These are phyloP conservation scores for Leptographium wingfieldii DNA, from an alignment of 2,329 filamentous ascomycete genomes.

Conservation along the genomic window DNA sequence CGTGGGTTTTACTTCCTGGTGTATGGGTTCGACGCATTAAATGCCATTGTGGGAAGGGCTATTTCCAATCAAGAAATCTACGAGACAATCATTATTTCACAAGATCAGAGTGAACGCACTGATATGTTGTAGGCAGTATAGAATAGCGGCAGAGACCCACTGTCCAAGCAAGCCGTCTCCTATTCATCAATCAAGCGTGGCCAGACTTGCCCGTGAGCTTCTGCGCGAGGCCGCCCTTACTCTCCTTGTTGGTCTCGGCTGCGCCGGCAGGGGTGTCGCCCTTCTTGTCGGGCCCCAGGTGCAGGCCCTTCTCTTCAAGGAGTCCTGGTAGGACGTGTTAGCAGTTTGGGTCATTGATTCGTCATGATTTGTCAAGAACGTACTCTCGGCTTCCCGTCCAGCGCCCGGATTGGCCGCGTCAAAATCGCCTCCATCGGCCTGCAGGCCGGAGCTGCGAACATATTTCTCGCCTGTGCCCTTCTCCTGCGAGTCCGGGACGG, in stretches of 20 bases:
- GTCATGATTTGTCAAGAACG: constrained; percentile 13
- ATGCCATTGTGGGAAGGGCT: not conserved
- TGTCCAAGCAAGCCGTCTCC: not conserved
- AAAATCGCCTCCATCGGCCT: constrained; percentile 55
- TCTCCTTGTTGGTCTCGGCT: not conserved
- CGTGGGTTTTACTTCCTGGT: not conserved
- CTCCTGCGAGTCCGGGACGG: not conserved
- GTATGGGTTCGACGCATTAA: not conserved
- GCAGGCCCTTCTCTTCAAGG: not conserved
- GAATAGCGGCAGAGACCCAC: too few relatives aligned
- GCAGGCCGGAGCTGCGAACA: constrained; percentile 44
- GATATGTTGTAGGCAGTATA: too few relatives aligned
- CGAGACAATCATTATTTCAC: not conserved
- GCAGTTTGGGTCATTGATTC: constrained; percentile 7
- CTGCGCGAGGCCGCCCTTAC: not conserved
- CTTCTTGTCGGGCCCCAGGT: not conserved
- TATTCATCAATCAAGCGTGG: not conserved
- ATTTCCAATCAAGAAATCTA: not conserved
- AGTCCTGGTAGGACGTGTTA: not conserved
- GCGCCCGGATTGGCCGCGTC: constrained; percentile 52
- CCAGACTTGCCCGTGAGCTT: not conserved
- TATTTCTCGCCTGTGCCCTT: constrained; percentile 41
- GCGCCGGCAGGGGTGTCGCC: not conserved
- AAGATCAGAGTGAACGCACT: too few relatives aligned
- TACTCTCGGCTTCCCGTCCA: constrained; percentile 53